Evolutionary conservation across 164 flowering plant species (phyloP).

Genomic region (Annona squamosa): DNA sequence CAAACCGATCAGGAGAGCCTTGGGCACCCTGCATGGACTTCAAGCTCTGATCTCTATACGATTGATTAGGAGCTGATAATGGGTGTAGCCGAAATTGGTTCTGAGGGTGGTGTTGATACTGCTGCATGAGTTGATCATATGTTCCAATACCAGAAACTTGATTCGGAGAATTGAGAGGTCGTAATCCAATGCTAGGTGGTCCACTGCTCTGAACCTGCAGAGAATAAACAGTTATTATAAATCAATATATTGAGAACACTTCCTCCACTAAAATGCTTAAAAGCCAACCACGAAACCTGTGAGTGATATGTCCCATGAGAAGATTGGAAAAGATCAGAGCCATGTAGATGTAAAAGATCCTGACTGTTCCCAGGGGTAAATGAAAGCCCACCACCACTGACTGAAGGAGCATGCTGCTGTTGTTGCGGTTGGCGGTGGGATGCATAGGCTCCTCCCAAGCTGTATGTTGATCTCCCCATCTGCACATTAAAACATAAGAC

Average conservation of each 20-base stretch:
- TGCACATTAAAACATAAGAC: constrained; percentile 12
- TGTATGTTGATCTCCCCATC: constrained; percentile 80
- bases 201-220: constrained; percentile 51
- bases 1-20: constrained; percentile 69
- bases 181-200: constrained; percentile 70
- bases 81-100: constrained; percentile 80
- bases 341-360: constrained; percentile 74
- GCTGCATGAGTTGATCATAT: constrained; percentile 85
- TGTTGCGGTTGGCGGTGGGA: constrained; percentile 68
- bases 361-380: constrained; percentile 66
- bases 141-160: constrained; percentile 57
- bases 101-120: constrained; percentile 78
- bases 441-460: constrained; percentile 63
- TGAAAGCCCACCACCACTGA: constrained; percentile 53
- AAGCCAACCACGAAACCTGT: constrained; percentile 43
- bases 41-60: constrained; percentile 68
- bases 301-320: constrained; percentile 67
- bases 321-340: constrained; percentile 73
- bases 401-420: constrained; percentile 53
- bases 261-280: too few relatives aligned
- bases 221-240: background rate
- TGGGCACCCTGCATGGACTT: constrained; percentile 62
- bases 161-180: constrained; percentile 63
- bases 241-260: too few relatives aligned
- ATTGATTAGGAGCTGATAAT: constrained; percentile 59